Evolutionary conservation across 306 rosid species (phyloP), one percentile per base, ranked within the genome.

Genomic region (Nissolia schottii): DNA sequence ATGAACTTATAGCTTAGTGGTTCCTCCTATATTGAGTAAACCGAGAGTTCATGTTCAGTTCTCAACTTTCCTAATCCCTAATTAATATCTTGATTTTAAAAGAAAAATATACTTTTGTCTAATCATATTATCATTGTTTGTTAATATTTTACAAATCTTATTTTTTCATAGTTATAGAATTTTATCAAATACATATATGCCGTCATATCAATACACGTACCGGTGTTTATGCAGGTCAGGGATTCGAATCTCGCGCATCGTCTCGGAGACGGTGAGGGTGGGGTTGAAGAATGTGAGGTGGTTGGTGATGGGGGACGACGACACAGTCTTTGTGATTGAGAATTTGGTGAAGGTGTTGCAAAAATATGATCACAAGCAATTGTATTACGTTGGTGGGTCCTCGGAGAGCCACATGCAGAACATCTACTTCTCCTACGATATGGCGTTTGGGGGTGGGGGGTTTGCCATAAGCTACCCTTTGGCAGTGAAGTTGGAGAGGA

Each of bases 381-480:
- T 80, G 11, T 90, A 86, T 50, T 90, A 90, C 6, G 83, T 88
- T 24, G 96, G 96, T 9, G 23, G 81, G n/a, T 7, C 68, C 14
- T 90, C 93, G 10, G 93, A 90, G 78, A 90, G 93, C 57, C 96
- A 90, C 59, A 24, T 87, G 55, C 90, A 88, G 74, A 90, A 90
- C 29, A 71, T 86, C 0, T 10, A 75, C 12, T 87, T 90, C 48
- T 88, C 93, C 8, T 88, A 84, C 8, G 73, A 84, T 4, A 88
- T 88, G 96, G 96, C 91, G 7, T 87, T 40, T 57, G 90, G 96
- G 2, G 93, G 96, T 8, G 91, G 91, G 0, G 93, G 96, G 1
- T 84, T 90, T 78, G 96, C 96, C 8, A 86, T 90, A 5, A 87
- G 91, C 50, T 84, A 84, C 25, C 76, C 87, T 7, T 73, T 90